Evolutionary conservation across 2,329 filamentous ascomycete genomes (phyloP), one percentile per base, ranked within the genome.

Genomic region (Aspergillus cejpii): DNA sequence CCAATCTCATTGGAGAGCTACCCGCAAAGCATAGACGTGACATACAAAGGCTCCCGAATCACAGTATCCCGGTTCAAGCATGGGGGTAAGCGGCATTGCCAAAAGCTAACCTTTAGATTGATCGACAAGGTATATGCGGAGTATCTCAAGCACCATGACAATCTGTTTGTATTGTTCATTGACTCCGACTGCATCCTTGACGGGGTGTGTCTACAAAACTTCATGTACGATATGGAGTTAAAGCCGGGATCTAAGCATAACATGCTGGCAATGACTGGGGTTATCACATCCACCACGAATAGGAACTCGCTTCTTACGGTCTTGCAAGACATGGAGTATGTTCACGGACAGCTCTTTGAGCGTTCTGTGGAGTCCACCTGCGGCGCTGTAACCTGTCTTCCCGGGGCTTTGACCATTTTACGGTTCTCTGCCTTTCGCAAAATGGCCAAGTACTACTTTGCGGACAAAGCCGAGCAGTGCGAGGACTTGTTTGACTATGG

Each of bases 381-480:
- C 63, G 91, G 91, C 41, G 82, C 91, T 5, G 91, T 98, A 38
- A 97, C 91, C 26, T 98, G 91, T 66, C 75, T 98, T 38, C 92
- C 92, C 0, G 91, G 92, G 21, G 91, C 91, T n/a, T 71, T 97
- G 55, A 97, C 91, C 1, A 94, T 96, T 73, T 74, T 98, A 43
- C 87, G 92, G 42, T 95, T 96, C 69, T 96, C 91, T 2, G 92
- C 92, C 4, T 97, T 98, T 69, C 80, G 90, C 46, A 85, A 86
- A 60, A 96, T 98, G 89, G 88, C 91, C 60, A 94, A 94, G 63
- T 95, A 95, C 70, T 97, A 98, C 70, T 98, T 98, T 66, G 89
- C 90, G 29, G 91, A 96, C 69, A 94, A 95, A 66, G 88, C 89
- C 3, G 91, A 95, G 66, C 86, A 94, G 61, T 95, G 89, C 60